Evolutionary conservation across 768 basidiomycete genomes (phyloP).

Genomic region (Serendipita sp.): DNA sequence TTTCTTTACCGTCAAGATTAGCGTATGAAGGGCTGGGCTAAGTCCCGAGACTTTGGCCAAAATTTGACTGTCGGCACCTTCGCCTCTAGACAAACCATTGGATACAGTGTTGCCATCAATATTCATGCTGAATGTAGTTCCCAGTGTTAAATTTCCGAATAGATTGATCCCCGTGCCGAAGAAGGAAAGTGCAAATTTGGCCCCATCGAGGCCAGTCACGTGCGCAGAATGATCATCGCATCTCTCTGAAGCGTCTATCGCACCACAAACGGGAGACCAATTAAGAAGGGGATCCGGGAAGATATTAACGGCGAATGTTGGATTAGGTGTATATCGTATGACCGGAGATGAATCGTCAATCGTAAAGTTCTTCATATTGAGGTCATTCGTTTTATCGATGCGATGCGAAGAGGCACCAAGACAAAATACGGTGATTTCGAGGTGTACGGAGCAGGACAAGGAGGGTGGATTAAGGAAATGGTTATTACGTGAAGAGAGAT

Average conservation of each 20-base stretch:
- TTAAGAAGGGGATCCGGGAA: too few relatives aligned
- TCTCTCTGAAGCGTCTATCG: neutral
- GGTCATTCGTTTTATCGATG: too few relatives aligned
- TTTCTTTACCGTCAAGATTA: neutral
- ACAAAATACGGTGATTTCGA: too few relatives aligned
- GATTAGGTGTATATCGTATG: neutral
- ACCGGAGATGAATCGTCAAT: neutral
- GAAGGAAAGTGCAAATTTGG: neutral
- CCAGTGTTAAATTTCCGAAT: neutral
- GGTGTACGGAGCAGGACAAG: too few relatives aligned
- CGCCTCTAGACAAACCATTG: neutral
- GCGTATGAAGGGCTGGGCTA: neutral
- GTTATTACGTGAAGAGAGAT: too few relatives aligned
- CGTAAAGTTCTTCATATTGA: neutral
- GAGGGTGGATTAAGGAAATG: too few relatives aligned
- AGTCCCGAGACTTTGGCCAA: neutral
- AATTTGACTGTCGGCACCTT: neutral
- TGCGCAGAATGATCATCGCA: constrained; percentile 1
- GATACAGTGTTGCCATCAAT: neutral
- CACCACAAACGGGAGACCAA: neutral
- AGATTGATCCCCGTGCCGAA: neutral
- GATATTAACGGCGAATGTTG: neutral
- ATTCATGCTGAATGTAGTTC: neutral
- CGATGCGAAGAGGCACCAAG: too few relatives aligned
- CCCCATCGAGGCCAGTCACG: neutral